A percentile compares a stretch with the other conserved stretches of the same genome.
These are phyloP conservation scores for Dryas octopetala DNA, from an alignment of 306 rosid genomes.

Conservation along the genomic window DNA sequence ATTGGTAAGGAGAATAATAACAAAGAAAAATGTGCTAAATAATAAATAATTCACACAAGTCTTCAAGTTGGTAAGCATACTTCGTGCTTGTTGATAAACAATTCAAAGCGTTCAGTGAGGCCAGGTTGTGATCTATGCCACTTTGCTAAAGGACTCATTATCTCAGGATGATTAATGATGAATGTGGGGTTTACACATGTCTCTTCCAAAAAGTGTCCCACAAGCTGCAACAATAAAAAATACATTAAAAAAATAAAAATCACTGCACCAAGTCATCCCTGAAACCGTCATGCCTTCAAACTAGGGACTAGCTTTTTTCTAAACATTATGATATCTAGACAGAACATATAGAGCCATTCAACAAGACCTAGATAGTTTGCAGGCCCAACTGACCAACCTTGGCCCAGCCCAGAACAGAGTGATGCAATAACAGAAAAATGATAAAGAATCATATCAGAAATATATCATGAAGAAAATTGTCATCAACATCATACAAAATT, in stretches of 20 bases:
- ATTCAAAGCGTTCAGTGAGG: conserved; percentile 87
- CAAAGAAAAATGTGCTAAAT: background rate
- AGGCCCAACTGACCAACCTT: too few relatives aligned
- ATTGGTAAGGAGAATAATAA: conserved; percentile 10
- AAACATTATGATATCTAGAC: too few relatives aligned
- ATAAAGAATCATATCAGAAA: too few relatives aligned
- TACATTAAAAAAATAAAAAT: background rate
- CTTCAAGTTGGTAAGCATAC: conserved; percentile 37
- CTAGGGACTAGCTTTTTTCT: background rate
- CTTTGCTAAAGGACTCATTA: conserved; percentile 96
- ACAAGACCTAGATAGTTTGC: background rate
- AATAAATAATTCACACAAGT: background rate
- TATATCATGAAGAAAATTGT: background rate
- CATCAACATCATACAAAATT: background rate
- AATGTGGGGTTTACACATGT: conserved; percentile 79
- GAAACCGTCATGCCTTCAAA: background rate
- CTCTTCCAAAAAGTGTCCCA: conserved; percentile 91
- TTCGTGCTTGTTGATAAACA: conserved; percentile 83
- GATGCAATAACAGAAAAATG: too few relatives aligned
- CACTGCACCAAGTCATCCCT: background rate
- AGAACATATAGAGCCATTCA: too few relatives aligned
- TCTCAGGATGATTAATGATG: conserved; percentile 86
- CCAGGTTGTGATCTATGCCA: conserved; percentile 86
- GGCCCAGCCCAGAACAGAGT: too few relatives aligned
- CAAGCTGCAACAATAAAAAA: conserved; percentile 64